phyloP scores from a whole-genome alignment of 148 eudicot genomes.

The Polygonum aviculare region DNA sequence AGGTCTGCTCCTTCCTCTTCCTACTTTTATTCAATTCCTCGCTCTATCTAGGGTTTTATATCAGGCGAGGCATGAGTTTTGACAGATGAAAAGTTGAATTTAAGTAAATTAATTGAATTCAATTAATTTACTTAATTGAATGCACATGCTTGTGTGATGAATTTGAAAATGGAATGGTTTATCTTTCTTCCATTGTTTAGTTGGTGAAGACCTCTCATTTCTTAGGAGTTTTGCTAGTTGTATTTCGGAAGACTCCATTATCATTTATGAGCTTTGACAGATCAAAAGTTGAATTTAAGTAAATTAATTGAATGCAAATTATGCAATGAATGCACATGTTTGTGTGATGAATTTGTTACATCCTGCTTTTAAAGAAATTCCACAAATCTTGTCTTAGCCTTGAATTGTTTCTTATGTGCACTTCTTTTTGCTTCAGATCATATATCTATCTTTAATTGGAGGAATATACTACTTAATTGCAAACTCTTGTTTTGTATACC shows the following conservation, averaged over 20 bases:
- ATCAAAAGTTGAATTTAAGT: background rate
- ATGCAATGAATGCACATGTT: background rate
- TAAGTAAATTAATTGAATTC: no score
- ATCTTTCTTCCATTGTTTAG: background rate
- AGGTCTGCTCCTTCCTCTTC: constrained; percentile 31
- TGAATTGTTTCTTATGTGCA: background rate
- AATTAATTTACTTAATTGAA: no score
- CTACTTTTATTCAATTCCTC: background rate
- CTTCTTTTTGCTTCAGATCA: constrained; percentile 44
- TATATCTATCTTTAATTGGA: constrained; percentile 69
- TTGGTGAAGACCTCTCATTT: background rate
- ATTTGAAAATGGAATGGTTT: background rate
- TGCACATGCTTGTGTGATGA: no score
- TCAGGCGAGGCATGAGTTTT: no score
- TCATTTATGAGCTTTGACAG: background rate
- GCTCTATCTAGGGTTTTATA: constrained; percentile 1
- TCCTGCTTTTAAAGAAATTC: background rate
- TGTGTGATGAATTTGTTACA: background rate
- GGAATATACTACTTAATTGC: constrained; percentile 67
- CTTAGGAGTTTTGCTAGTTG: background rate
- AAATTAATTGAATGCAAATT: background rate
- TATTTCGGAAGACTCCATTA: background rate
- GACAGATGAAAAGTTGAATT: no score
- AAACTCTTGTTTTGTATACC: constrained; percentile 63
- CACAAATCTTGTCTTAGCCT: background rate